Base-by-base conservation (phyloP, 108 stramenopile genomes). In the Pseudonitzschia multiseries region DNA sequence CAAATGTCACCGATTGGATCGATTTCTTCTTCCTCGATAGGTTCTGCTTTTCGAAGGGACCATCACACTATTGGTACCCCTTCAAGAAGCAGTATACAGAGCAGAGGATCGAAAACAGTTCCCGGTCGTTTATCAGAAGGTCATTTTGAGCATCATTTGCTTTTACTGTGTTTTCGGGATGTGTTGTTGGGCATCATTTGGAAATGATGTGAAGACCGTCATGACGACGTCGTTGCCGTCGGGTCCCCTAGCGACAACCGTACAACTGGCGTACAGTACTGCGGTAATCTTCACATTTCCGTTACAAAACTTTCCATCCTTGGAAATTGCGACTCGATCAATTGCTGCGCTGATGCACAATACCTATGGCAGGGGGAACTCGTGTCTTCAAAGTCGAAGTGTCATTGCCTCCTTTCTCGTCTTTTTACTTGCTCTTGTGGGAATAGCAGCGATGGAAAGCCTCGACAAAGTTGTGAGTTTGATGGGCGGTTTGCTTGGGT, bases 281-380 rank as follows among this genome's bases (percentile, higher is more conserved):
- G 90, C 90, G 4, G 90, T 91, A 8, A 69, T 86, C 20, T 87
- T 91, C 48, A 88, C 90, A 1, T 92, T 92, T 76, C 91, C 91
- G 42, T 67, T 92, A 12, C 91, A 92, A 72, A 78, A 79, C 71
- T 92, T 87, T 66, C 91, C 91, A 28, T 85, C 91, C 33, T 48
- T 92, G 74, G 83, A 89, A 76, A 83, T 92, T 53, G 69, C 81
- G 8, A 76, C 73, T 46, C 70, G 76, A 4, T 67, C 79, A 8
- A 77, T 82, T 59, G 50, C 70, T n/a, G 17, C 63, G 17, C n/a
- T 57, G 18, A 56, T 76, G 78, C 27, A 67, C 27, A 66, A 42
- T 17, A 42, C 60, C 40, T 73, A 50, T 63, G 71, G 48, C 27
- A 69, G 61, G 42, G 48, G 42, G 42, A 68, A 22, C 46, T 59